These are phyloP conservation scores for Paraglomus brasilianum DNA, from an alignment of 192 early-diverging fungal genomes.

Conservation along the genomic window DNA sequence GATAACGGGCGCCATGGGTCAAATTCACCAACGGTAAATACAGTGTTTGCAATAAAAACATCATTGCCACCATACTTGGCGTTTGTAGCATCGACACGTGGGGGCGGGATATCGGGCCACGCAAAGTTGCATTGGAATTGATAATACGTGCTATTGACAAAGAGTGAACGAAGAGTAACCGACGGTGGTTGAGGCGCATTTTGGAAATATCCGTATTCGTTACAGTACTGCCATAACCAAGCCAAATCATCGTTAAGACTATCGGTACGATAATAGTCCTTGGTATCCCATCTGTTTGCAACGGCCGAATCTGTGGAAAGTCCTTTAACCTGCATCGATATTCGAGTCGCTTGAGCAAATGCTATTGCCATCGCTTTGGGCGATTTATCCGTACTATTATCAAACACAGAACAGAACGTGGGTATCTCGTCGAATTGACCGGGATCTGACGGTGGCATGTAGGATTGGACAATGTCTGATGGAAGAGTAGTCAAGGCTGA, in stretches of 20 bases:
- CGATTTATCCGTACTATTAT: neutral
- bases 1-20: slow-evolving; percentile 25
- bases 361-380: neutral
- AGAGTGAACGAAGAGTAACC: slow-evolving; percentile 1
- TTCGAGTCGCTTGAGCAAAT: neutral
- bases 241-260: neutral
- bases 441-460: slow-evolving; percentile 16
- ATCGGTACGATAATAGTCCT: neutral
- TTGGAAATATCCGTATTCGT: slow-evolving; percentile 26
- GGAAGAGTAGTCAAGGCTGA: slow-evolving; percentile 17
- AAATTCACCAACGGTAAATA: slow-evolving; percentile 7
- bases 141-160: slow-evolving; percentile 4
- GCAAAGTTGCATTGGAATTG: slow-evolving; percentile 25
- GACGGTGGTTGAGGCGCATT: slow-evolving; percentile 9
- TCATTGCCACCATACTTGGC: slow-evolving; percentile 3
- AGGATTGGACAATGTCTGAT: slow-evolving; percentile 6
- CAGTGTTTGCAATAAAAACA: neutral
- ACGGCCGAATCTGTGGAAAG: neutral
- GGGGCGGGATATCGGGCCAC: slow-evolving; percentile 17
- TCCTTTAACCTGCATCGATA: neutral
- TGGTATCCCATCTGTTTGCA: neutral
- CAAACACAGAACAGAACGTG: neutral
- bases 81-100: neutral
- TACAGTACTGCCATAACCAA: slow-evolving; percentile 21
- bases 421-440: slow-evolving; percentile 1